Evolutionary conservation across 2,329 filamentous ascomycete genomes (phyloP).

Genomic region (Apiospora aurea): DNA sequence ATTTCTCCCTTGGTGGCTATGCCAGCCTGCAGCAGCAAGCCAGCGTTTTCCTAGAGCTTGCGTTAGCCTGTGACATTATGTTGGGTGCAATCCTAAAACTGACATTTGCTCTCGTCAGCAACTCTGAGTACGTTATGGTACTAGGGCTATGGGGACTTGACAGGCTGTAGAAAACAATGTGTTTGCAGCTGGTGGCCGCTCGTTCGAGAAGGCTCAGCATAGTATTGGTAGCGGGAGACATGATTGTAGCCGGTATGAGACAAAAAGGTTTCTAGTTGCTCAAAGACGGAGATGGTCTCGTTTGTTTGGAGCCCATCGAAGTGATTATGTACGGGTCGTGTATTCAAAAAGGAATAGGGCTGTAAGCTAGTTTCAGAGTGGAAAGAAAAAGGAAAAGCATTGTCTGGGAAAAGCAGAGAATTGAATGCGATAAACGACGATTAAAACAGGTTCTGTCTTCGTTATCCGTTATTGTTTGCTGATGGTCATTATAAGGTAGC

Average conservation of each 20-base stretch:
- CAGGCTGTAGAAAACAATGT: slow-evolving; percentile 1
- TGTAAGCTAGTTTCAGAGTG: not conserved
- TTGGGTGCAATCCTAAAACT: not conserved
- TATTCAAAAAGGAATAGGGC: not conserved
- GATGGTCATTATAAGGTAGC: not conserved
- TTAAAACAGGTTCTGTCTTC: not conserved
- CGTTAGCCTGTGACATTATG: not conserved
- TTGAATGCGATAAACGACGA: not conserved
- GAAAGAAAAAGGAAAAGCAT: not conserved
- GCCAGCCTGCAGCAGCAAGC: not conserved
- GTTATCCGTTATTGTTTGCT: not conserved
- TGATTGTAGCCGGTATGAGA: not conserved
- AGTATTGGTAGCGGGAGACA: not conserved
- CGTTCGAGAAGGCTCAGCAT: not conserved
- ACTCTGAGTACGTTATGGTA: not conserved
- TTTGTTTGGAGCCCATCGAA: not conserved
- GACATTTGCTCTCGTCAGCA: not conserved
- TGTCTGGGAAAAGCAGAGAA: not conserved
- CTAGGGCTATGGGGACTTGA: not conserved
- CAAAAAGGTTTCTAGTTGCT: not conserved
- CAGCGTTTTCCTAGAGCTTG: not conserved
- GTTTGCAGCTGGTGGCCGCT: not conserved
- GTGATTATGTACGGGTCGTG: not conserved
- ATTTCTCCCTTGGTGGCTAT: not conserved
- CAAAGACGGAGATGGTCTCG: not conserved